Percentiles rank a stretch among this genome's conserved stretches.
phyloP scores from a whole-genome alignment of 2,329 filamentous ascomycete species.

The Dryadomyces quercivorus region DNA sequence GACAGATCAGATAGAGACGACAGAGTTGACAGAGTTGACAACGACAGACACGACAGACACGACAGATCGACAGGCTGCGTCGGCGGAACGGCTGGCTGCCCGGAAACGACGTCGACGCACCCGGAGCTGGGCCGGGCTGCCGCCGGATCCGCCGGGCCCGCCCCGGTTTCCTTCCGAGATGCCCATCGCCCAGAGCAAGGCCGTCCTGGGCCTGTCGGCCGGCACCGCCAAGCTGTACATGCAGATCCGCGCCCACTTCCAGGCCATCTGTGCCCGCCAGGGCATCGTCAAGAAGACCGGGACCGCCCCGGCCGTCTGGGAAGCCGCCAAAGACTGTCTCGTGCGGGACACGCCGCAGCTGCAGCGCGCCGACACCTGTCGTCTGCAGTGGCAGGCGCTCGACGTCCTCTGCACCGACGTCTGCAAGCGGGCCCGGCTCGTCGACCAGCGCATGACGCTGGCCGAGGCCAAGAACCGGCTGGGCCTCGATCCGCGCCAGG shows the following conservation, averaged over 20 bases:
- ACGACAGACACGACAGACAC: not conserved
- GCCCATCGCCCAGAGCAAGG: conserved; percentile 67
- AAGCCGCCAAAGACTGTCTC: not conserved
- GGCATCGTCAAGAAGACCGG: conserved; percentile 60
- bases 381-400: conserved; percentile 44
- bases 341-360: conserved; percentile 53
- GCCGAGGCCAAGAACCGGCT: conserved; percentile 57
- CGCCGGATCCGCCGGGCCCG: conserved; percentile 54
- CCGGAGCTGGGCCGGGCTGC: conserved; percentile 54
- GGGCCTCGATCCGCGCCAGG: conserved; percentile 29
- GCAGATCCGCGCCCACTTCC: not conserved
- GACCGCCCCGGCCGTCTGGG: not conserved
- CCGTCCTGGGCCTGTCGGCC: conserved; percentile 54
- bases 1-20: not conserved
- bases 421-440: conserved; percentile 59
- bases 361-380: conserved; percentile 18
- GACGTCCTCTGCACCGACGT: conserved; percentile 74
- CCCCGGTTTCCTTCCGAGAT: conserved; percentile 73
- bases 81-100: conserved; percentile 41
- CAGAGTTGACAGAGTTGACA: not conserved
- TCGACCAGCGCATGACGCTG: conserved; percentile 56
- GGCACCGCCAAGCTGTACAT: not conserved
- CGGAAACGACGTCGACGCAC: conserved; percentile 58
- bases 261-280: not conserved
- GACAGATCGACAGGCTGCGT: not conserved